These are phyloP conservation scores for Durusdinium trenchii DNA, from an alignment of 73 alveolate species.

Conservation along the genomic window DNA sequence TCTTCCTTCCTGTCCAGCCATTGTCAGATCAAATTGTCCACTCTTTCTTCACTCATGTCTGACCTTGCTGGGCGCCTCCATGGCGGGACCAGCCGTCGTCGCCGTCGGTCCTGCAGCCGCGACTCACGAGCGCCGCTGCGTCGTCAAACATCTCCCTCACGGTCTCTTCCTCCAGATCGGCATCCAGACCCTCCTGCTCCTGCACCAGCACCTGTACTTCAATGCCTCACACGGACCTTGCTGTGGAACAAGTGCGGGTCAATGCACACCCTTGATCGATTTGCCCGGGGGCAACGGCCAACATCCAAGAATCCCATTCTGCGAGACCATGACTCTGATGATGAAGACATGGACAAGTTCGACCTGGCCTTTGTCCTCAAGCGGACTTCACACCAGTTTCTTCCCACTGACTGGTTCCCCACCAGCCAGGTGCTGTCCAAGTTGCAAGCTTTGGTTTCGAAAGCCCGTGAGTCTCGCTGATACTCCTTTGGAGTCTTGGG, in stretches of 20 bases:
- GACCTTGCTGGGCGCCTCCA: too few species aligned
- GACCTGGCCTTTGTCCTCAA: neutral
- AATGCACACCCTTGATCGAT: conserved; percentile 14
- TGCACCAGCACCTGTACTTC: neutral
- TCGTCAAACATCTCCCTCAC: too few species aligned
- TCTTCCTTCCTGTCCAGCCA: too few species aligned
- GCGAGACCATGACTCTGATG: conserved; percentile 15
- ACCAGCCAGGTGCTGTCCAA: neutral
- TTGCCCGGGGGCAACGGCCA: neutral
- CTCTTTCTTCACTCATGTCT: too few species aligned
- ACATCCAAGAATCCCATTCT: neutral
- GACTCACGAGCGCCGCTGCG: too few species aligned
- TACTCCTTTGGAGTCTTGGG: conserved; percentile 40
- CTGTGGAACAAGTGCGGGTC: neutral
- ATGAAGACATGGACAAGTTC: conserved; percentile 11
- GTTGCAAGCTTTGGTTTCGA: neutral
- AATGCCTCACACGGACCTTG: neutral
- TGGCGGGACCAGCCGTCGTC: too few species aligned
- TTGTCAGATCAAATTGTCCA: too few species aligned
- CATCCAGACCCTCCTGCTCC: too few species aligned
- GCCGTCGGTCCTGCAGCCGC: too few species aligned
- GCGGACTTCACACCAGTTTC: neutral
- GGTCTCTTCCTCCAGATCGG: too few species aligned
- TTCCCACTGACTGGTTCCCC: conserved; percentile 26
- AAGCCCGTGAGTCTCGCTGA: conserved; percentile 28